Percentiles rank a stretch among this genome's conserved stretches.
Conservation (phyloP, 2,329 filamentous ascomycete genomes). For the Tolypocladium amazonense region DNA sequence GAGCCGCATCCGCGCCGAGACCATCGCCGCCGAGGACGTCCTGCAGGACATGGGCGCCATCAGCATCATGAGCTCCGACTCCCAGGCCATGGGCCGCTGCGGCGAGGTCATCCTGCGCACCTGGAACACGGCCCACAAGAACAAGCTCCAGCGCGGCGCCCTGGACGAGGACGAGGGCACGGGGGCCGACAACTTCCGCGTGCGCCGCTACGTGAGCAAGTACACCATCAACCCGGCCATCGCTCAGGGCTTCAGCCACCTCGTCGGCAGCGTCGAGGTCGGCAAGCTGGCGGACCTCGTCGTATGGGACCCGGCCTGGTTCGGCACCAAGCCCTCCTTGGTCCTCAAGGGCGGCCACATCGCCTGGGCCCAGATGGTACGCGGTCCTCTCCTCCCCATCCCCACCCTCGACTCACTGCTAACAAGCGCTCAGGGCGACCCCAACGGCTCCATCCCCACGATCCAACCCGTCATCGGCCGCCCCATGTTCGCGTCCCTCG, state of each 20-base stretch:
- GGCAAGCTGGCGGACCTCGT: constrained; percentile 87
- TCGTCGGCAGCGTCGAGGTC: constrained; percentile 78
- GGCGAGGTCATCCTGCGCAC: constrained; percentile 88
- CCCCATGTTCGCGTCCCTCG: constrained; percentile 72
- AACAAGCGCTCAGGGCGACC: constrained; percentile 48
- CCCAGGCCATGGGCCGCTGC: constrained; percentile 92
- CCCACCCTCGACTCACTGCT: neutral
- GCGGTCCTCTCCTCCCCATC: constrained; percentile 8
- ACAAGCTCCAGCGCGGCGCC: constrained; percentile 72
- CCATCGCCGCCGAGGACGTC: constrained; percentile 92
- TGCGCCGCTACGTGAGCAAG: constrained; percentile 88
- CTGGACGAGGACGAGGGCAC: constrained; percentile 70
- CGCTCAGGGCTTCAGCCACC: constrained; percentile 78
- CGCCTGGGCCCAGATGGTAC: constrained; percentile 71
- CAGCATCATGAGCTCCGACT: constrained; percentile 94
- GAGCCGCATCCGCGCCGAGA: constrained; percentile 87
- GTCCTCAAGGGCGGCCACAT: constrained; percentile 87
- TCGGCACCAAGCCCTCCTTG: constrained; percentile 73
- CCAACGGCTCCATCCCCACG: constrained; percentile 77
- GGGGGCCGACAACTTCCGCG: constrained; percentile 79
- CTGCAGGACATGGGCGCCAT: constrained; percentile 92
- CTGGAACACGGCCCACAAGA: constrained; percentile 97
- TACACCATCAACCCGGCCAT: constrained; percentile 93
- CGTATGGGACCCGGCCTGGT: constrained; percentile 74
- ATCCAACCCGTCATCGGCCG: constrained; percentile 76